Percentiles rank a stretch among this genome's conserved stretches.
Evolutionary conservation across 176 grass and related monocot species (phyloP).

Genomic region (Aegilops longissima): DNA sequence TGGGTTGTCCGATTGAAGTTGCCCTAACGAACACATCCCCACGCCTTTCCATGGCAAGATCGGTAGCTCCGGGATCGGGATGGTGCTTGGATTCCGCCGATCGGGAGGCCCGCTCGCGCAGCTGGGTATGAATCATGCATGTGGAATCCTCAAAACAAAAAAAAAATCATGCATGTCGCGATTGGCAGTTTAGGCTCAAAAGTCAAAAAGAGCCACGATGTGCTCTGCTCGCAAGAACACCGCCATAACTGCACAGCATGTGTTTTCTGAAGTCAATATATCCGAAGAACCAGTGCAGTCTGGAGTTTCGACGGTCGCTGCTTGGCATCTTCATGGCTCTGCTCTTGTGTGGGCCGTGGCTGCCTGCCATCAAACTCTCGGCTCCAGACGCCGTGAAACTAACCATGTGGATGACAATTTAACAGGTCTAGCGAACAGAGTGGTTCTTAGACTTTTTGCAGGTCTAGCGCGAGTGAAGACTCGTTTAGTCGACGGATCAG

Average conservation of each 20-base stretch:
- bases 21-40: too few relatives aligned
- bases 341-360: neutral
- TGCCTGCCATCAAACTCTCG: constrained; percentile 12
- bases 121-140: neutral
- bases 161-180: neutral
- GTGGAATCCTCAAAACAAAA: neutral
- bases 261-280: neutral
- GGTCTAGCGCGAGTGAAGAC: neutral
- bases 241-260: too few relatives aligned
- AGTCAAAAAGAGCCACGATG: neutral
- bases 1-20: too few relatives aligned
- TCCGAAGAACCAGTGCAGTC: neutral
- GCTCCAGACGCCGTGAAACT: constrained; percentile 22
- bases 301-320: neutral
- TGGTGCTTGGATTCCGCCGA: too few relatives aligned
- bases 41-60: too few relatives aligned
- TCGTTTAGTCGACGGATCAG: neutral
- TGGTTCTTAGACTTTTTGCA: constrained; percentile 10
- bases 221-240: neutral
- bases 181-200: neutral
- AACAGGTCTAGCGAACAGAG: constrained; percentile 9
- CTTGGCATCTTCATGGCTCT: neutral
- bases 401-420: constrained; percentile 34
- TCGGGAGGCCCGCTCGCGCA: neutral
- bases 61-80: too few relatives aligned